Percentiles rank a stretch among this genome's conserved stretches.
Evolutionary conservation across 768 basidiomycete genomes (phyloP).

Genomic region (Clavaria fumosa): DNA sequence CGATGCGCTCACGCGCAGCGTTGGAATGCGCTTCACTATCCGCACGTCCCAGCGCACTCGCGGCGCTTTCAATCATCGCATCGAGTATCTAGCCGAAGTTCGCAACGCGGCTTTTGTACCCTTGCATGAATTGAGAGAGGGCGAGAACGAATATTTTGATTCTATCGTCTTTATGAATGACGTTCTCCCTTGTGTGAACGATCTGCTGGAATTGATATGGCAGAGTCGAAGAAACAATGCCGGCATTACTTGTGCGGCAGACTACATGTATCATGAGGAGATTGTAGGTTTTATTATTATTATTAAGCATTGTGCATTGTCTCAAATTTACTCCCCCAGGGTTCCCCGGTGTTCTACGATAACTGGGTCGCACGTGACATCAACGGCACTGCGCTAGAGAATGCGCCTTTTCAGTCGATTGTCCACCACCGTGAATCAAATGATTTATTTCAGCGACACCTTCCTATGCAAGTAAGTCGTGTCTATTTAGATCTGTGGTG

Average conservation of each 20-base stretch:
- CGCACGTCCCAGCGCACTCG: slow-evolving; percentile 84
- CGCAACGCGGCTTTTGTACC: slow-evolving; percentile 95
- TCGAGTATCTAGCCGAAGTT: slow-evolving; percentile 99
- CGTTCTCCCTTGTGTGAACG: slow-evolving; percentile 93
- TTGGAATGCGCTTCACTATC: slow-evolving; percentile 88
- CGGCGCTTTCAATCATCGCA: slow-evolving; percentile 96
- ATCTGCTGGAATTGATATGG: slow-evolving; percentile 95
- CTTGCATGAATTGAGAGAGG: slow-evolving; percentile 82
- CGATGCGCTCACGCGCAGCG: slow-evolving; percentile 77
- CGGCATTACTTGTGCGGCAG: slow-evolving; percentile 93
- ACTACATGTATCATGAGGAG: slow-evolving; percentile 99
- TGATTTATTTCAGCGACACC: slow-evolving; percentile 75
- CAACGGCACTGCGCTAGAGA: slow-evolving; percentile 96
- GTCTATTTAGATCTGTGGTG: too few species aligned
- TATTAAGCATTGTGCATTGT: not conserved
- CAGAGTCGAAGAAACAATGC: slow-evolving; percentile 88
- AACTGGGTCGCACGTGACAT: slow-evolving; percentile 99
- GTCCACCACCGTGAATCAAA: slow-evolving; percentile 75
- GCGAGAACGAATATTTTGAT: slow-evolving; percentile 90
- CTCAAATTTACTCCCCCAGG: slow-evolving; percentile 1
- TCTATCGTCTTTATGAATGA: slow-evolving; percentile 99
- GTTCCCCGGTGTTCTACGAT: slow-evolving; percentile 90
- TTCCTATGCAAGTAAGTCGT: slow-evolving; percentile 91
- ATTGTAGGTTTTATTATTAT: slow-evolving; percentile 26
- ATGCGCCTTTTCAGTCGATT: slow-evolving; percentile 88